Base-by-base conservation (phyloP, 2,329 filamentous ascomycete genomes). In the Elsinoe necatrix region DNA sequence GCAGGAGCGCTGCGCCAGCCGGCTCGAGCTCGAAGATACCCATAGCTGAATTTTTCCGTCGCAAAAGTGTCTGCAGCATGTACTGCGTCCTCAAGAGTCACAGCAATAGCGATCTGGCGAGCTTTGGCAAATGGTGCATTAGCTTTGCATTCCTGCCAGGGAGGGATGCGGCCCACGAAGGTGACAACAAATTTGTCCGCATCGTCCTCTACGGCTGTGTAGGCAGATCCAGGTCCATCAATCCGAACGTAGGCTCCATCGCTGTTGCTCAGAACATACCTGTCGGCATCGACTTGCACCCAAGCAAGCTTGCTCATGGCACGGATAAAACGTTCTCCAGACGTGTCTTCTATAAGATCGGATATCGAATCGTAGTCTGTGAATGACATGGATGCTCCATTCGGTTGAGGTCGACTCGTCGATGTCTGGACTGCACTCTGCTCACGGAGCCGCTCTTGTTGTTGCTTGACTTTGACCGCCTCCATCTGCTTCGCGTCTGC, bases 281-380 rank as follows among this genome's bases (percentile, higher is more conserved):
- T 82, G 50, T 84, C 75, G 1, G 78, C 74, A n/a, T 79, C 82
- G 34, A 92, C 80, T 63, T 86, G 82, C 1, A 97, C 89, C 93
- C 93, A 98, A 0, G 89, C 79, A 66, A 87, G 75, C 12, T 77
- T 77, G 67, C 89, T 95, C 18, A 95, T 75, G 14, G 79, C 75
- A 43, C 89, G 83, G 59, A 97, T 90, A 65, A 91, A 85, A 43
- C 78, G 77, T 65, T 97, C 92, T 25, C 81, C 82, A 2, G 84
- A 86, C 0, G 84, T 85, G 68, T 97, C 92, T 43, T 85, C 80
- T 34, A 98, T 85, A 12, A 98, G 79, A 65, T 97, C 93, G 61
- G 90, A 85, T n/a, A 98, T 84, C 1, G 86, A 92, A 58, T 87
- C 86, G 69, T 97, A 98, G 63, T 95, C 89, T 6, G 88, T 92